These are phyloP conservation scores for Phytophthora macrochlamydospora DNA, from an alignment of 352 stramenopile species.

Conservation along the genomic window DNA sequence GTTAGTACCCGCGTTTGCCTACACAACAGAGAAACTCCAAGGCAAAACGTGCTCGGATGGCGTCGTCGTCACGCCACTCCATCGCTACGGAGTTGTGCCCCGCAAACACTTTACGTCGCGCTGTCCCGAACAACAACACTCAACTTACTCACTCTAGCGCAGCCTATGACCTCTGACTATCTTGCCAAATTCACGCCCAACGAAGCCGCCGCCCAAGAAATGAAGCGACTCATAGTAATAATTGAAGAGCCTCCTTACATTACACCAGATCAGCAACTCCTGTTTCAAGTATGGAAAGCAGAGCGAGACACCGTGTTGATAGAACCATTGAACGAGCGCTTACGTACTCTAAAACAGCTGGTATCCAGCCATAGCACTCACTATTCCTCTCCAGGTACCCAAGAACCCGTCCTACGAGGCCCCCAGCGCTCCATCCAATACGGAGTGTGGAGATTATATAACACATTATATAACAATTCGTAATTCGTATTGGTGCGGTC, in stretches of 20 bases:
- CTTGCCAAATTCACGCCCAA: background rate
- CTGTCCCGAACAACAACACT: background rate
- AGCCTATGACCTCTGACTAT: background rate
- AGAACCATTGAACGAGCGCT: background rate
- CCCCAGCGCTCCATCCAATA: too few relatives aligned
- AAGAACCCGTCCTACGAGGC: too few relatives aligned
- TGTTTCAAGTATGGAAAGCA: background rate
- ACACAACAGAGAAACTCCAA: conserved; percentile 21
- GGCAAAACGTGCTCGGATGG: conserved; percentile 15
- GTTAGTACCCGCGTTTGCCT: conserved; percentile 12
- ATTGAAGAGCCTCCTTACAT: background rate
- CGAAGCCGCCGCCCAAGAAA: background rate
- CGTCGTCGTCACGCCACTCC: conserved; percentile 3
- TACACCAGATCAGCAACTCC: background rate
- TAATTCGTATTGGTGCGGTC: too few relatives aligned
- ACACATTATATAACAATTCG: too few relatives aligned
- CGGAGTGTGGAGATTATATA: too few relatives aligned
- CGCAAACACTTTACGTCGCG: conserved; percentile 1
- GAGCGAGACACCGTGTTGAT: conserved; percentile 2
- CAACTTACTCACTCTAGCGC: background rate
- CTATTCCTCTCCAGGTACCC: too few relatives aligned
- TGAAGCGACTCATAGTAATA: background rate
- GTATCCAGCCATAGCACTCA: too few relatives aligned
- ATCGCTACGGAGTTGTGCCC: background rate
- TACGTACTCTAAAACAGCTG: too few relatives aligned